Evolutionary conservation across 495 filamentous ascomycete species (phyloP).

Genomic region (Penicillium odoratum): DNA sequence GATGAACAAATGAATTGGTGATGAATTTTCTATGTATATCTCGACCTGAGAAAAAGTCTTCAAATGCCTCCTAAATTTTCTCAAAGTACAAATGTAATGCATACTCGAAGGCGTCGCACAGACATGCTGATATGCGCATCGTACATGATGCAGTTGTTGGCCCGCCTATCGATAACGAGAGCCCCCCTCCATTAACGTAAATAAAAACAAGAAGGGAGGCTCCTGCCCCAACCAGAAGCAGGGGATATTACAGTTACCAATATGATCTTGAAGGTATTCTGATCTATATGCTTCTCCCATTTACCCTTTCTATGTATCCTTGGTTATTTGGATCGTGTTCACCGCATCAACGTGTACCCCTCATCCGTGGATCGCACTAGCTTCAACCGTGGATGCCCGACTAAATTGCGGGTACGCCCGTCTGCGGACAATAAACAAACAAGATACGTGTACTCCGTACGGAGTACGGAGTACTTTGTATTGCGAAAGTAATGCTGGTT

Average conservation of each 20-base stretch:
- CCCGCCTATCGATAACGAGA: slow-evolving; percentile 25
- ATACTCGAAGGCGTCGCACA: slow-evolving; percentile 11
- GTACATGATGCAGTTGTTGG: slow-evolving; percentile 13
- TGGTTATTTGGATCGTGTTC: not conserved
- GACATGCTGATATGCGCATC: slow-evolving; percentile 13
- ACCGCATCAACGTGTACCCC: slow-evolving; percentile 17
- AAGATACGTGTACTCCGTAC: not conserved
- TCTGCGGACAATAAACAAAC: slow-evolving; percentile 1
- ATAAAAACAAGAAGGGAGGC: slow-evolving; percentile 1
- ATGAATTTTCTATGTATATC: not conserved
- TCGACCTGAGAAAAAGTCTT: slow-evolving; percentile 2
- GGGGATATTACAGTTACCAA: slow-evolving; percentile 2
- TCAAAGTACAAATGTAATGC: not conserved
- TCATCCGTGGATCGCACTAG: slow-evolving; percentile 16
- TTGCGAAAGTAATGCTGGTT: not conserved
- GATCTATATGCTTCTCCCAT: not conserved
- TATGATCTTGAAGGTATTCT: not conserved
- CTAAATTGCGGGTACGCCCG: slow-evolving; percentile 23
- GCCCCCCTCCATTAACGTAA: slow-evolving; percentile 21
- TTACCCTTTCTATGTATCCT: not conserved
- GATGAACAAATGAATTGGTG: not conserved
- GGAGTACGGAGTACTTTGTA: not conserved
- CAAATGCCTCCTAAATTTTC: not conserved
- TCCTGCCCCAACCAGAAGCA: slow-evolving; percentile 18
- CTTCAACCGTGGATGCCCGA: slow-evolving; percentile 23